Percentiles rank a stretch among this genome's conserved stretches.
These are phyloP conservation scores for Trichosporon sp. DNA, from an alignment of 1,284 basidiomycete species.

Conservation along the genomic window DNA sequence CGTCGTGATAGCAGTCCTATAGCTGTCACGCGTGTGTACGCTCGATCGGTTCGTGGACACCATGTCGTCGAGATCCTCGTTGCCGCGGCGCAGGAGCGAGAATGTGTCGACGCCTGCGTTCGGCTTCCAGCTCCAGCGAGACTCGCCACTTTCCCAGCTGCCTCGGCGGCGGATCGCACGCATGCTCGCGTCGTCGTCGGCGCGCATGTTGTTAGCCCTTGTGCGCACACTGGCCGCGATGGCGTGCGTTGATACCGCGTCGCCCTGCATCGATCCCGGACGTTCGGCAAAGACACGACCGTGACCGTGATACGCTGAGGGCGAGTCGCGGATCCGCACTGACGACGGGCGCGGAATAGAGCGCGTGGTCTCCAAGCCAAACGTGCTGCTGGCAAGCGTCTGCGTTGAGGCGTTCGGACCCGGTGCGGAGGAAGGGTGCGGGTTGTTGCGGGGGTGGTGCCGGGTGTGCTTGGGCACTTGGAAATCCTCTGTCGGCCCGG, in stretches of 20 bases:
- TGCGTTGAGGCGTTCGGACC: conserved; percentile 85
- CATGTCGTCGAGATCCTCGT: conserved; percentile 2
- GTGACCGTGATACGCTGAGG: conserved; percentile 9
- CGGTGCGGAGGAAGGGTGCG: conserved; percentile 80
- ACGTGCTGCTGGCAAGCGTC: conserved; percentile 87
- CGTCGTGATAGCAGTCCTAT: conserved; percentile 11
- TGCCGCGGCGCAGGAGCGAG: conserved; percentile 6
- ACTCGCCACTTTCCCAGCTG: conserved; percentile 39
- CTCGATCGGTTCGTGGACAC: conserved; percentile 5
- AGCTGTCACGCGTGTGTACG: conserved; percentile 15
- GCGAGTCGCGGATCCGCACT: conserved; percentile 13
- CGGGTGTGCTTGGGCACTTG: conserved; percentile 74
- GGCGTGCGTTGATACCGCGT: conserved; percentile 16
- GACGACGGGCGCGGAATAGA: conserved; percentile 11
- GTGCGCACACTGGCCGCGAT: conserved; percentile 12
- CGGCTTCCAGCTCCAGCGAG: conserved; percentile 34
- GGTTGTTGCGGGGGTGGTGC: conserved; percentile 92
- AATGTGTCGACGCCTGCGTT: conserved; percentile 5
- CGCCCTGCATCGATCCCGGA: conserved; percentile 9
- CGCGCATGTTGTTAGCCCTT: conserved; percentile 9
- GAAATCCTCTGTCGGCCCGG: neutral
- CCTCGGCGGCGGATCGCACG: conserved; percentile 31
- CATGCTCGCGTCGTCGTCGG: conserved; percentile 24
- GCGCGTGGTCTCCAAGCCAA: conserved; percentile 58
- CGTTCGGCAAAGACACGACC: conserved; percentile 14